phyloP scores from a whole-genome alignment of 805 yeast genomes.

The Wickerhamiella azyma region DNA sequence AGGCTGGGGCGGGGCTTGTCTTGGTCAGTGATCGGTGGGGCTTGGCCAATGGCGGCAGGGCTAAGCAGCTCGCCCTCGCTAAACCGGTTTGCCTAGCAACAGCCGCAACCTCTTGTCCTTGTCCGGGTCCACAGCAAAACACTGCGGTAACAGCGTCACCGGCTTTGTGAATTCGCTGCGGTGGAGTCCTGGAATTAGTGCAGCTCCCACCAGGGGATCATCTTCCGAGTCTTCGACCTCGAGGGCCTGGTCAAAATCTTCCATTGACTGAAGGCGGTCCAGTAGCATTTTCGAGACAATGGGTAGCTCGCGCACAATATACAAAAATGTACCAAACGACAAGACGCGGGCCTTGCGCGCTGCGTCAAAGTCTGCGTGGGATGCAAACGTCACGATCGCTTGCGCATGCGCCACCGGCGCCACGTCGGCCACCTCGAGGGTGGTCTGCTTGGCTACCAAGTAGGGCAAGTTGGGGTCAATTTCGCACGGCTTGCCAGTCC shows the following conservation, averaged over 20 bases:
- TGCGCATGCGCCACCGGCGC: constrained; percentile 4
- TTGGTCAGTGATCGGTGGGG: too few species aligned
- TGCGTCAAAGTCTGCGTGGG: neutral
- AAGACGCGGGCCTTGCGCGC: constrained; percentile 1
- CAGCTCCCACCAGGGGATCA: constrained; percentile 7
- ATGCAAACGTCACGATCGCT: constrained; percentile 5
- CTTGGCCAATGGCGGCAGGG: too few species aligned
- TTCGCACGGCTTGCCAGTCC: constrained; percentile 2
- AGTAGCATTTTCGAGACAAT: constrained; percentile 4
- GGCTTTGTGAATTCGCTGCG: constrained; percentile 6
- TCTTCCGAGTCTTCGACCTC: constrained; percentile 5
- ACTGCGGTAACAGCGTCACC: neutral
- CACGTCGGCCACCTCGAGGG: constrained; percentile 2
- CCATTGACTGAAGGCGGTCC: constrained; percentile 8
- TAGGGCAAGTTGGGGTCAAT: constrained; percentile 56
- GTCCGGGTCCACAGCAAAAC: neutral
- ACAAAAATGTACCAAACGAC: neutral
- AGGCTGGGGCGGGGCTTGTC: too few species aligned
- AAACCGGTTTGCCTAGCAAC: neutral
- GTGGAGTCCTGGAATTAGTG: constrained; percentile 2
- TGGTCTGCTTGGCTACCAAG: constrained; percentile 49
- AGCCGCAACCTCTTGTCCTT: neutral
- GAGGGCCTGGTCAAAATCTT: constrained; percentile 2
- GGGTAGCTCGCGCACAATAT: neutral
- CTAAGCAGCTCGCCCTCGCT: too few species aligned